Evolutionary conservation across 2,329 filamentous ascomycete species (phyloP), one percentile per base, ranked within the genome.

Genomic region (Botrytis cinerea): DNA sequence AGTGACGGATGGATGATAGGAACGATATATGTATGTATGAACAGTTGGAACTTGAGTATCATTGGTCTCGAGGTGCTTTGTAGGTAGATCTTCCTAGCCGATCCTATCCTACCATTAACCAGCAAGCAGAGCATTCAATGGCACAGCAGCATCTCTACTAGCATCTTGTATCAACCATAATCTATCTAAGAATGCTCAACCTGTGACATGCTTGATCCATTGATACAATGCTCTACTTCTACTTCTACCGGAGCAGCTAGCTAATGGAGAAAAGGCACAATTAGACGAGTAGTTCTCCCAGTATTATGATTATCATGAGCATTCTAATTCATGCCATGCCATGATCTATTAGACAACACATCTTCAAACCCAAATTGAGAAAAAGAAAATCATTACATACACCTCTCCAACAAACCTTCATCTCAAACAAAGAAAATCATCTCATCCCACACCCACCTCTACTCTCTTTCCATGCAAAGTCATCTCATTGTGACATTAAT

Each of bases 361-460:
- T n/a, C 43, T 66, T 38, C 63, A 38, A 51, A 9, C 16, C 38
- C 38, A 35, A 40, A 61, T 16, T 40, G 59, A 40, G 38, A 40
- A 40, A 35, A 16, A 12, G 25, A 32, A 16, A 61, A 20, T 9
- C 60, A 62, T 63, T 43, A 40, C 38, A 57, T 28, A 57, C n/a
- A 28, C 51, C 51, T 57, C 51, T 18, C 51, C 28, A 28, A 28
- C 14, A 28, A 28, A 28, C 22, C 28, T 40, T 32, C n/a, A 64
- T 64, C 9, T 43, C 46, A 57, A 57, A 68, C 48, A 68, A 68
- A 68, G 64, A 68, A 57, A 57, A 40, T 54, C 22, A 51, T 54
- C 12, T 38, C 46, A 67, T 67, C 46, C 46, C 46, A 66, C 32
- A 20, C n/a, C 12, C 46, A 51, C 46, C 46, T 51, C 46, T 12